Base-by-base conservation (phyloP, 2,329 filamentous ascomycete species). In the Cytospora chrysosperma region DNA sequence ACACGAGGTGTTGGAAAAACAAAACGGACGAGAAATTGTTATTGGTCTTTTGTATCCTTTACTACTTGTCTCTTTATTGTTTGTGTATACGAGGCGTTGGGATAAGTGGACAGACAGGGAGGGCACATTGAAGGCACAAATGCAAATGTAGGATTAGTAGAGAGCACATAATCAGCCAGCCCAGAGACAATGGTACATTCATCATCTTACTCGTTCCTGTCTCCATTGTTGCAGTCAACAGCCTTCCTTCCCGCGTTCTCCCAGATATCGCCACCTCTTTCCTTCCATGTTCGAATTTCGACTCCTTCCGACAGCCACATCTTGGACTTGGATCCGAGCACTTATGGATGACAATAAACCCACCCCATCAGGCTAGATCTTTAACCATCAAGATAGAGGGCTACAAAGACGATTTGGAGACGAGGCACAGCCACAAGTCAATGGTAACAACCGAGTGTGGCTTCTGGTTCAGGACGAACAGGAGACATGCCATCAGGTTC, bases 1-100 rank as follows among this genome's bases (percentile, higher is more conserved):
- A 47, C 24, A 47, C n/a, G n/a, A 13, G 43, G 43, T 24, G 43
- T 24, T 47, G 17, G 7, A 17, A 9, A n/a, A 40, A 40, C 15
- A 40, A 19, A 40, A 19, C 9, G 37, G n/a, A 9, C 19, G 15
- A 3, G 37, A 8, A 40, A 4, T 55, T 70, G 72, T 65, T 51
- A 83, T 9, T 78, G 66, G 72, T 19, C 13, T 15, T 27, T 21
- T 51, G 6, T 43, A n/a, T 56, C 15, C 51, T 53, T 24, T 32
- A 26, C n/a, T 47, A 15, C 53, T 30, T 7, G n/a, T n/a, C n/a
- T n/a, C 19, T 12, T 43, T 21, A 17, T 21, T 9, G n/a, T 24
- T 47, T 47, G 43, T 15, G 40, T 47, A 47, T 47, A 47, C n/a
- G n/a, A 13, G 43, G 43, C 43, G 43, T 47, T 47, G 43, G n/a